These are phyloP conservation scores for Ailanthus altissimus DNA, from an alignment of 345 rosid species.

Conservation along the genomic window DNA sequence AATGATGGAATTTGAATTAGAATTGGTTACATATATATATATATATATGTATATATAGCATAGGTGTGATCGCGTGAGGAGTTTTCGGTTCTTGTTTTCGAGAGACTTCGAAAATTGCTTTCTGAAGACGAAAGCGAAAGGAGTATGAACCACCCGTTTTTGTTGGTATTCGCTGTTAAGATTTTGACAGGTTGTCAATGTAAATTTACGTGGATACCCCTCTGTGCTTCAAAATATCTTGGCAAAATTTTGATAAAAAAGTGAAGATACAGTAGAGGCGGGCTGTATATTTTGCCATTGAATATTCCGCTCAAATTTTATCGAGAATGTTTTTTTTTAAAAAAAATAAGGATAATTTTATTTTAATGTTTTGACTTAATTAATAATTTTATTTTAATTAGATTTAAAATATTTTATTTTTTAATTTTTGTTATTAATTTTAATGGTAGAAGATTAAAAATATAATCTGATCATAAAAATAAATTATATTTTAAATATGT, in stretches of 20 bases:
- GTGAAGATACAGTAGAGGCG: background rate
- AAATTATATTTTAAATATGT: too few relatives aligned
- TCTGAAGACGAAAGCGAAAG: slow-evolving; percentile 22
- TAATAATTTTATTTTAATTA: too few relatives aligned
- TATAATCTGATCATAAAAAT: too few relatives aligned
- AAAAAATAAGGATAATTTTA: too few relatives aligned
- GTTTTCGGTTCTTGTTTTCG: slow-evolving; percentile 12
- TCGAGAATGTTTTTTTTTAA: too few relatives aligned
- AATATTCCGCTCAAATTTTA: too few relatives aligned
- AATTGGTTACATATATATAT: background rate
- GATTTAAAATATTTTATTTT: too few relatives aligned
- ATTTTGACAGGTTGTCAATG: background rate
- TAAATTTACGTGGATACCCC: background rate
- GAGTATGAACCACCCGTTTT: background rate
- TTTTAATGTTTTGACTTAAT: too few relatives aligned
- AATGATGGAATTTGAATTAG: too few relatives aligned
- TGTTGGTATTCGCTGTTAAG: background rate
- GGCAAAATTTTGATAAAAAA: background rate
- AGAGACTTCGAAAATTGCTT: slow-evolving; percentile 27
- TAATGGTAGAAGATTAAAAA: too few relatives aligned
- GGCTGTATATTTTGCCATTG: background rate
- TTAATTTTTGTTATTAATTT: too few relatives aligned
- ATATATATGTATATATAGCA: too few relatives aligned
- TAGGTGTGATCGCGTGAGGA: background rate
- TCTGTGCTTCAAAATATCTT: background rate